Conservation (phyloP, 768 basidiomycete genomes). For the Myochromella boudieri region DNA sequence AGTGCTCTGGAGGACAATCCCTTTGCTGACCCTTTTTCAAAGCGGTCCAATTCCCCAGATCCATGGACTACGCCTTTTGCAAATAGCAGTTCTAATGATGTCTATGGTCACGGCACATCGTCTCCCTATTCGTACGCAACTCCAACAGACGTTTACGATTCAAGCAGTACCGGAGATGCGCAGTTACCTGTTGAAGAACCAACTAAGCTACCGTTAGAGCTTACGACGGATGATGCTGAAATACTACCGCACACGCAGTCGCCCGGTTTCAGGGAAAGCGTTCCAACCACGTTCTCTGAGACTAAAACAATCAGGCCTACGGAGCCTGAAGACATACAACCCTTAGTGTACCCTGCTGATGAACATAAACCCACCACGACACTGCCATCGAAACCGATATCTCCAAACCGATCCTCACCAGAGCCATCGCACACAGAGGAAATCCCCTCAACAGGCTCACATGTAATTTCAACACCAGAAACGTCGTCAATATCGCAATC, state of each 20-base stretch:
- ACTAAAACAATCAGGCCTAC: slow-evolving; percentile 42
- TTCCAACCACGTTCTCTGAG: slow-evolving; percentile 40
- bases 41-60: slow-evolving; percentile 68
- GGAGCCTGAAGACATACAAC: slow-evolving; percentile 29
- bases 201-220: slow-evolving; percentile 27
- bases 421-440: slow-evolving; percentile 12
- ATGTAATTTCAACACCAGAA: slow-evolving; percentile 19
- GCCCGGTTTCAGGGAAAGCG: slow-evolving; percentile 58
- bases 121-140: slow-evolving; percentile 22
- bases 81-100: slow-evolving; percentile 26
- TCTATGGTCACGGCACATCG: slow-evolving; percentile 26
- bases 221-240: slow-evolving; percentile 30
- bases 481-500: slow-evolving; percentile 28
- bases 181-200: slow-evolving; percentile 30
- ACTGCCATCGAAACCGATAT: slow-evolving; percentile 4
- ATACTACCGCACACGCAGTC: slow-evolving; percentile 28
- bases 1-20: slow-evolving; percentile 71
- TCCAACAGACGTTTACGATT: slow-evolving; percentile 25
- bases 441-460: slow-evolving; percentile 18
- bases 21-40: slow-evolving; percentile 72
- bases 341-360: slow-evolving; percentile 15
- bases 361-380: slow-evolving; percentile 10
- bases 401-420: slow-evolving; percentile 20
- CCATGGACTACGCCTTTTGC: slow-evolving; percentile 71
- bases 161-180: slow-evolving; percentile 26